A percentile compares a stretch with the other conserved stretches of the same genome.
Evolutionary conservation across 345 rosid genomes (phyloP).

Genomic region (Physaria fendleri): DNA sequence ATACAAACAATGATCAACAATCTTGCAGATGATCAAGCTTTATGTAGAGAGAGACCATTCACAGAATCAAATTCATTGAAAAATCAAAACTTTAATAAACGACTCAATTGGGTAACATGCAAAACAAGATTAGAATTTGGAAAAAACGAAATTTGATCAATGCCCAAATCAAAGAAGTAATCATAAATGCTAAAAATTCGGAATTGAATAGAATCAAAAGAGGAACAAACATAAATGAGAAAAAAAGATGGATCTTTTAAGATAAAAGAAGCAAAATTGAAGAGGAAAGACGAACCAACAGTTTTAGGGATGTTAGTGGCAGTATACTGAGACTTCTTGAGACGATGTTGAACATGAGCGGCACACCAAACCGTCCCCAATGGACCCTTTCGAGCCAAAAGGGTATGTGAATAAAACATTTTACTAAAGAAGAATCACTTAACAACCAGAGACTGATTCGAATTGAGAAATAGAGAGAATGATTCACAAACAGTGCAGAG

Average conservation of each 20-base stretch:
- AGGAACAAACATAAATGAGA: not conserved
- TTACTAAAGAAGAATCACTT: not conserved
- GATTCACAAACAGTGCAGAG: not conserved
- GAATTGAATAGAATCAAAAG: not conserved
- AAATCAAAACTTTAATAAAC: not conserved
- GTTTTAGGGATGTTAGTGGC: slow-evolving; percentile 62
- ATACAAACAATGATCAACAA: not conserved
- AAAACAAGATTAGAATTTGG: not conserved
- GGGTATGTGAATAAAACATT: slow-evolving; percentile 81
- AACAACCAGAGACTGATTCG: not conserved
- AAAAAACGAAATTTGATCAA: not conserved
- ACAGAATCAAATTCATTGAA: not conserved
- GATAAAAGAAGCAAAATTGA: not conserved
- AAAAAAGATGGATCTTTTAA: not conserved
- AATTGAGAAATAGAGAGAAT: not conserved
- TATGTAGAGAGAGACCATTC: not conserved
- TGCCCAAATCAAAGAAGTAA: not conserved
- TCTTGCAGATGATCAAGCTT: not conserved
- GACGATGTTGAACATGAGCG: slow-evolving; percentile 73
- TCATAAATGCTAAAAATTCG: not conserved
- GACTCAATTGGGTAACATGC: not conserved
- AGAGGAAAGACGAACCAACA: slow-evolving; percentile 44
- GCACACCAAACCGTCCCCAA: slow-evolving; percentile 86
- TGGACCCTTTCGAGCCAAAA: slow-evolving; percentile 66
- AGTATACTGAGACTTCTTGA: slow-evolving; percentile 72